Percentiles rank a stretch among this genome's conserved stretches.
These are phyloP conservation scores for Apiospora marii DNA, from an alignment of 2,329 filamentous ascomycete species.

Conservation along the genomic window DNA sequence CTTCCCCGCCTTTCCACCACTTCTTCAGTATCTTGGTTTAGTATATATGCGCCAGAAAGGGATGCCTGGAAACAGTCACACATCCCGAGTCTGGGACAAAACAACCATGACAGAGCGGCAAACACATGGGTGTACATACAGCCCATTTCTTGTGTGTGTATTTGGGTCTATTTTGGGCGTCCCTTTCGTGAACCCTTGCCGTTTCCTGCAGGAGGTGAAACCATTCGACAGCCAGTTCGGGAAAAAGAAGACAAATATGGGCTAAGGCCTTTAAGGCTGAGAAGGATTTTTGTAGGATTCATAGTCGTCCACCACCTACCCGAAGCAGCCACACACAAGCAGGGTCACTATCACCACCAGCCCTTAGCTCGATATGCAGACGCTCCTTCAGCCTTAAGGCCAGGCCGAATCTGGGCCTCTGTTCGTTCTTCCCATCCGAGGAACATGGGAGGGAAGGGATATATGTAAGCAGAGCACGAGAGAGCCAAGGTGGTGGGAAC, in stretches of 20 bases:
- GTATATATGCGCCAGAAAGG: neutral
- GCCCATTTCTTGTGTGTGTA: neutral
- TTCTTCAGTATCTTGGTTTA: neutral
- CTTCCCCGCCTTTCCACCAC: neutral
- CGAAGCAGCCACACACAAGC: neutral
- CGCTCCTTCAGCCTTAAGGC: neutral
- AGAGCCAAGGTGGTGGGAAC: neutral
- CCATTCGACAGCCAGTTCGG: neutral
- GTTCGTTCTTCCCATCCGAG: neutral
- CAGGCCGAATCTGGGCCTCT: neutral
- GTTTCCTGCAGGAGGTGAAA: neutral
- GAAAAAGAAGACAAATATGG: neutral
- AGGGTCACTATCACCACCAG: neutral
- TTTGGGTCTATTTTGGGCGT: neutral
- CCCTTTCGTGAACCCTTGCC: neutral
- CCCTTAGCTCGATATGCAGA: neutral
- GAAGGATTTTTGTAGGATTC: neutral
- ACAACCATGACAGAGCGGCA: neutral
- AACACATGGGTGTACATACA: neutral
- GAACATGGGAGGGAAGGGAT: too few species aligned
- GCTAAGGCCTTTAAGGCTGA: conserved; percentile 1
- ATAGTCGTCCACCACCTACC: neutral
- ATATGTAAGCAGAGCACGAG: neutral
- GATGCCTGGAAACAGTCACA: neutral
- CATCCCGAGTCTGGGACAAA: neutral